Conservation (phyloP, 805 yeast genomes). For the Hemisphaericaspora nanyangensis region DNA sequence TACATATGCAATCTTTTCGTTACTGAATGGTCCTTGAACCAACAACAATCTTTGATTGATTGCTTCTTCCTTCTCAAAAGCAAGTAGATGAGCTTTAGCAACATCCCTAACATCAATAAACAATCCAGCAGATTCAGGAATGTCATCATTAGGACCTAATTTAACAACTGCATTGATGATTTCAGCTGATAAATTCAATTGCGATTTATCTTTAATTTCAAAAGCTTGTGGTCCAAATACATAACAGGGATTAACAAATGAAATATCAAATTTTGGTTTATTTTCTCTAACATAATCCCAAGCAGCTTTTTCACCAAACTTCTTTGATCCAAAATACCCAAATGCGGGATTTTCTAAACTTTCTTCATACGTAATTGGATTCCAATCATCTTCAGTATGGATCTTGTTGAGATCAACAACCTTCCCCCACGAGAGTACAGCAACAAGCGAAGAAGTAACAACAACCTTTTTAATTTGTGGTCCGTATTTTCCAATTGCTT, state of each 20-base stretch:
- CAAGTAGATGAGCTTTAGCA: constrained; percentile 52
- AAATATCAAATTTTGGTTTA: constrained; percentile 11
- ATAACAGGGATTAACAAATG: constrained; percentile 17
- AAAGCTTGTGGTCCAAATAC: constrained; percentile 27
- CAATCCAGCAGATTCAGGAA: constrained; percentile 12
- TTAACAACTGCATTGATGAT: constrained; percentile 38
- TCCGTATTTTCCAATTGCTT: constrained; percentile 40
- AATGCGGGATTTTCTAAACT: constrained; percentile 32
- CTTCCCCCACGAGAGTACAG: constrained; percentile 26
- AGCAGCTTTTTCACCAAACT: constrained; percentile 55
- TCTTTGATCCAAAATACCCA: constrained; percentile 55
- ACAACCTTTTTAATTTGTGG: constrained; percentile 42
- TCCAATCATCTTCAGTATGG: constrained; percentile 48
- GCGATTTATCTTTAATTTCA: constrained; percentile 26
- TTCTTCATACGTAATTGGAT: constrained; percentile 48
- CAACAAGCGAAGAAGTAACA: constrained; percentile 50
- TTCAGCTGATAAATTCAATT: constrained; percentile 31
- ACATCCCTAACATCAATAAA: constrained; percentile 61
- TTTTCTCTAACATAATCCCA: constrained; percentile 44
- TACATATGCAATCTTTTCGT: constrained; percentile 27
- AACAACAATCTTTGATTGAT: constrained; percentile 8
- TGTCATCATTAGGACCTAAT: constrained; percentile 21
- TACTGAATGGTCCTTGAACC: constrained; percentile 27
- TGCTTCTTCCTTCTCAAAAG: constrained; percentile 37
- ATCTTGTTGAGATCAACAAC: constrained; percentile 24